phyloP scores from a whole-genome alignment of 768 basidiomycete genomes.

The Inosperma sp. region DNA sequence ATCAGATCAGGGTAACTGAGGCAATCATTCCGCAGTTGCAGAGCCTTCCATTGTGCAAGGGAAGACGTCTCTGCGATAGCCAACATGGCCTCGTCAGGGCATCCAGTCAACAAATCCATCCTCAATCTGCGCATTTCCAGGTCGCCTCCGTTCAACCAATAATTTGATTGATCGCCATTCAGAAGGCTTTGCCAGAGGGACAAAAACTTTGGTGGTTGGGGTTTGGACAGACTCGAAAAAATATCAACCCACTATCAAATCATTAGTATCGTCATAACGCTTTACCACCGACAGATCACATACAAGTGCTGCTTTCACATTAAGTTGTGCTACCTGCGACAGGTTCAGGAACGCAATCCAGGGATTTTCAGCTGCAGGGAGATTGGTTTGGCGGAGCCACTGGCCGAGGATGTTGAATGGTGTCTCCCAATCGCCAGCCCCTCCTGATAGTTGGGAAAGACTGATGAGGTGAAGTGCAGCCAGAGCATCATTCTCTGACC shows the following conservation, averaged over 20 bases:
- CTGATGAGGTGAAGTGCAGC: constrained; percentile 75
- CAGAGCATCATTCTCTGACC: constrained; percentile 66
- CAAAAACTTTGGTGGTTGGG: constrained; percentile 61
- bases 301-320: constrained; percentile 71
- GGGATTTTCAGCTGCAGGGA: constrained; percentile 62
- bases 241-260: constrained; percentile 68
- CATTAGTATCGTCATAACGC: constrained; percentile 15
- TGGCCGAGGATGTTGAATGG: constrained; percentile 69
- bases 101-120: constrained; percentile 69
- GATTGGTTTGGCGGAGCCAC: constrained; percentile 67
- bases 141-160: constrained; percentile 35
- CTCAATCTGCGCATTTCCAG: constrained; percentile 39
- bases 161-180: constrained; percentile 41
- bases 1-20: constrained; percentile 74
- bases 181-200: constrained; percentile 64
- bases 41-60: constrained; percentile 70
- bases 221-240: constrained; percentile 59
- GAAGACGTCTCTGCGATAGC: constrained; percentile 71
- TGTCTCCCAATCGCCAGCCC: constrained; percentile 62
- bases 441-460: constrained; percentile 68
- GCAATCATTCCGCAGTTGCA: constrained; percentile 57
- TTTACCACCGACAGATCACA: constrained; percentile 27
- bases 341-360: constrained; percentile 53
- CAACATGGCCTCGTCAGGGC: constrained; percentile 73
- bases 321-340: constrained; percentile 48